Base-by-base conservation (phyloP, 2,329 filamentous ascomycete species). In the Aspergillus sp. region DNA sequence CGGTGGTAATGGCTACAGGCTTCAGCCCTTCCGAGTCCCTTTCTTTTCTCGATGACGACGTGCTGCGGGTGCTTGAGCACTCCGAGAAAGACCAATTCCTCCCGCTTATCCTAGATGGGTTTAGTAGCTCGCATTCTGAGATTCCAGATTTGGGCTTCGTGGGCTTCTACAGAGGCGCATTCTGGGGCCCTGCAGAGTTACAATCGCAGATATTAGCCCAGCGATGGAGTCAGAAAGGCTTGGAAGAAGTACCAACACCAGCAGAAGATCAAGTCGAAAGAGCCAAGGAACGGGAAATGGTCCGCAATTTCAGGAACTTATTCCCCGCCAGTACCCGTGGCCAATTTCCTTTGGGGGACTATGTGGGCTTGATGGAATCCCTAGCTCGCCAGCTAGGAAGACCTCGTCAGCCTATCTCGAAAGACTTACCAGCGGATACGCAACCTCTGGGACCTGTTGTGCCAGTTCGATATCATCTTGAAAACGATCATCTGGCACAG, bases 121-220 rank as follows among this genome's bases (percentile, higher is more conserved):
- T 91, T 65, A 86, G 85, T 1, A 88, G 88, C 0, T 80, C 88
- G 59, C 85, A 89, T 61, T 83, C 84, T 0, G 77, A 81, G 0
- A 75, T 93, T 0, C 84, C 88, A 0, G 85, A 84, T 6, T 77
- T 95, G 0, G 91, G 90, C 0, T 93, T 95, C 69, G 88, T 95
- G 1, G 92, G 92, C 0, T 92, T 93, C 76, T 96, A 96, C 71
- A 85, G 92, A 63, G 90, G 90, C 0, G 91, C 91, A 0, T 95
- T 92, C 73, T 96, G 92, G 92, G 90, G 90, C 1, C 87, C 93
- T 0, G 92, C 94, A 84, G 91, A 95, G 74, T 91, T 93, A 89
- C 92, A 96, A 76, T 89, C 91, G 3, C 85, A 89, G 1, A 84
- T 91, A 64, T 78, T 93, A 6, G 82, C 88, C 0, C 75, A 83